phyloP scores from a whole-genome alignment of 106 monocot species.

The Dendrobium catenatum region DNA sequence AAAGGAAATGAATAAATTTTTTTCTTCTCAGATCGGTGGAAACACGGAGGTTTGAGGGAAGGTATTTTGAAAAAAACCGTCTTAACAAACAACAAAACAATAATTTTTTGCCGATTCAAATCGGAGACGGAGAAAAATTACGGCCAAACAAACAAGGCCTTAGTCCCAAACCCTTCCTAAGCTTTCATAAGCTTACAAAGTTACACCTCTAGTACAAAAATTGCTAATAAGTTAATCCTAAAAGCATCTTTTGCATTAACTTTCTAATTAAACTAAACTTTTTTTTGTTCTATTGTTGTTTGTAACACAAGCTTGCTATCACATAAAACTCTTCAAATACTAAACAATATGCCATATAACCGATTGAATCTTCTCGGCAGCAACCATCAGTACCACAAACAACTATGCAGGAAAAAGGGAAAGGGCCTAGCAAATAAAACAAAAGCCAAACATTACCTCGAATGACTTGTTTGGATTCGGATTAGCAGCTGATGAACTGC shows the following conservation, averaged over 20 bases:
- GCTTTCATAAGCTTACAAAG: background rate
- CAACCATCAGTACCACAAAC: background rate
- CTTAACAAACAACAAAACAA: no score
- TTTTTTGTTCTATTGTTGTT: background rate
- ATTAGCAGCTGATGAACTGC: slow-evolving; percentile 15
- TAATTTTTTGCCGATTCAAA: no score
- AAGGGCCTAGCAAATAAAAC: background rate
- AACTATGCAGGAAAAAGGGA: background rate
- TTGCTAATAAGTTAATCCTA: background rate
- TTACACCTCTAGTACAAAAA: background rate
- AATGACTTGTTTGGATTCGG: slow-evolving; percentile 54
- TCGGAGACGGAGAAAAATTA: no score
- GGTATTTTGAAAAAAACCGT: no score
- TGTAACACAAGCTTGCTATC: background rate
- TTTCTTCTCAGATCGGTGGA: no score
- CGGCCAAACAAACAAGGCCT: no score
- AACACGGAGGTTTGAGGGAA: no score
- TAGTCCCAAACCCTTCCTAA: background rate
- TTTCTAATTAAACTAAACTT: background rate
- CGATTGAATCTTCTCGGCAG: background rate
- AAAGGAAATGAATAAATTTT: no score
- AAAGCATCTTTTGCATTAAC: background rate
- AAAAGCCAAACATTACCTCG: slow-evolving; percentile 28
- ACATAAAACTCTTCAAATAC: background rate
- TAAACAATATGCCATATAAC: background rate